Conservation (phyloP, 2,329 filamentous ascomycete genomes). For the Hirsutella minnesotensis region DNA sequence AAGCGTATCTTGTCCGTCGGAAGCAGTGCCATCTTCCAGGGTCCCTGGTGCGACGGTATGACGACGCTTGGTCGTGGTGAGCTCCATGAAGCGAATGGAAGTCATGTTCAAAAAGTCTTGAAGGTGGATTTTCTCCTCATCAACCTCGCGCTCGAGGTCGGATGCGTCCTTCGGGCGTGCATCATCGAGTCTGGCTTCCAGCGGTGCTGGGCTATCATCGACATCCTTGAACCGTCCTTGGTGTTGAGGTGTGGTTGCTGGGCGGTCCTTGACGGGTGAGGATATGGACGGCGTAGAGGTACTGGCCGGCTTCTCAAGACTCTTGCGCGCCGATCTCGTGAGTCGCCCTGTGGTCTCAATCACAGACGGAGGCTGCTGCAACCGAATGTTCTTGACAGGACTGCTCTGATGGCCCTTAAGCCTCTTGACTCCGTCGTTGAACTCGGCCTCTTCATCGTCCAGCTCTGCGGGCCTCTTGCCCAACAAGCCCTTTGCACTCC, state of each 20-base stretch:
- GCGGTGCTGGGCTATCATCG: constrained; percentile 33
- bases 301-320: constrained; percentile 28
- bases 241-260: constrained; percentile 42
- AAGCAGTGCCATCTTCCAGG: constrained; percentile 27
- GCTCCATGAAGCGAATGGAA: constrained; percentile 94
- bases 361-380: constrained; percentile 58
- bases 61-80: constrained; percentile 88
- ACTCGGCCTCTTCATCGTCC: constrained; percentile 51
- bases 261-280: constrained; percentile 30
- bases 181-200: constrained; percentile 32
- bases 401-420: constrained; percentile 62
- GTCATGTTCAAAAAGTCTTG: constrained; percentile 93
- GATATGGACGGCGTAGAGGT: constrained; percentile 34
- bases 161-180: constrained; percentile 25
- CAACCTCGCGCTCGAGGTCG: constrained; percentile 34
- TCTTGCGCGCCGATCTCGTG: constrained; percentile 36
- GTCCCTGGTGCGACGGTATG: constrained; percentile 60
- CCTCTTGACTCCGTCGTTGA: constrained; percentile 52
- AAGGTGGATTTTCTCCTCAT: constrained; percentile 58
- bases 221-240: constrained; percentile 44
- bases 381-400: constrained; percentile 62
- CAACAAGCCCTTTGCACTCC: constrained; percentile 59
- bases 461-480: constrained; percentile 65
- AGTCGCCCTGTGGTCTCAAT: constrained; percentile 53
- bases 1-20: constrained; percentile 35